Conservation (phyloP, 1,284 basidiomycete genomes). For the Coniophora puteana region DNA sequence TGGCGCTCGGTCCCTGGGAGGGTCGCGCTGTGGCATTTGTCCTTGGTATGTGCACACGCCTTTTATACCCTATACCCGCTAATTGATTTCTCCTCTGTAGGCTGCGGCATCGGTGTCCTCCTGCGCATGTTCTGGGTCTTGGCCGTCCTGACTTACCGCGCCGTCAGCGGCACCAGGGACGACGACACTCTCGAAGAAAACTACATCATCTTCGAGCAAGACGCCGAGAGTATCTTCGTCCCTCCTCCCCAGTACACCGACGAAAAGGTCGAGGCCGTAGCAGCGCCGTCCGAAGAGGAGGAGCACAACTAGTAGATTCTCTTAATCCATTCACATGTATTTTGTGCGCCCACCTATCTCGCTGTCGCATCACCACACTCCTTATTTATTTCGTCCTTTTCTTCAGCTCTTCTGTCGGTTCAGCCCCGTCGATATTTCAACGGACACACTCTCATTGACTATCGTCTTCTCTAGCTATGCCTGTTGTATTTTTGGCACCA, state of each 20-base stretch:
- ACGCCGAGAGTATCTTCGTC: slow-evolving; percentile 33
- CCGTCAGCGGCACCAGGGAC: slow-evolving; percentile 38
- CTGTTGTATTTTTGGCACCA: no score
- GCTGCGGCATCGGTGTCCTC: slow-evolving; percentile 75
- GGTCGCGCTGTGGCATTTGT: slow-evolving; percentile 76
- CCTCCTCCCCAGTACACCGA: slow-evolving; percentile 51
- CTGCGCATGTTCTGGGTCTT: slow-evolving; percentile 76
- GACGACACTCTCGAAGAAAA: slow-evolving; percentile 32
- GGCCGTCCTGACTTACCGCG: slow-evolving; percentile 52
- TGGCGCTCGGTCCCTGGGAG: slow-evolving; percentile 75
- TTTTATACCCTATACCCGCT: slow-evolving; percentile 1
- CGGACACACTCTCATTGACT: no score
- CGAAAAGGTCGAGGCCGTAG: slow-evolving; percentile 43
- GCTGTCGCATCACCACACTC: no score
- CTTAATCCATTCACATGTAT: no score
- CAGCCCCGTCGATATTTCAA: no score
- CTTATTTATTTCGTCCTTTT: no score
- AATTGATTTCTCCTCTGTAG: slow-evolving; percentile 30
- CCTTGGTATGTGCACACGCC: slow-evolving; percentile 50
- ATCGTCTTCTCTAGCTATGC: no score
- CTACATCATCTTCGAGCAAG: slow-evolving; percentile 33
- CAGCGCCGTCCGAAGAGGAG: slow-evolving; percentile 17
- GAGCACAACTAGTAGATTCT: no score
- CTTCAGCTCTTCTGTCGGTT: no score
- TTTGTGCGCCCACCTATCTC: no score